Conservation (phyloP, 192 early-diverging fungal species). For the Coemansia sp. region DNA sequence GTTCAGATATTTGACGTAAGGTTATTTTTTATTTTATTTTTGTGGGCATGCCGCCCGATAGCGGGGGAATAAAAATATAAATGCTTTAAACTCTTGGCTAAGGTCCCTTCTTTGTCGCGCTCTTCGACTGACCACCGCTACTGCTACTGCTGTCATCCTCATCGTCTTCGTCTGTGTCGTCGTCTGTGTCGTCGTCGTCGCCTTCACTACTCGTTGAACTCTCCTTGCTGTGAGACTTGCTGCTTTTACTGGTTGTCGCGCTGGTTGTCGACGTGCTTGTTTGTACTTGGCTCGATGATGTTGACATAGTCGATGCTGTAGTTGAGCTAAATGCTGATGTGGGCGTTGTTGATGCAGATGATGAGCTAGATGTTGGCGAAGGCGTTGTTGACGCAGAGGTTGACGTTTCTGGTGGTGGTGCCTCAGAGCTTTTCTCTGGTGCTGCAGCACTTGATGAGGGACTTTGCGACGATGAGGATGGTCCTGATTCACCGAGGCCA, state of each 20-base stretch:
- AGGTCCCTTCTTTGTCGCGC: not conserved
- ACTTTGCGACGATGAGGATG: not conserved
- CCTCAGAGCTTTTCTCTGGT: not conserved
- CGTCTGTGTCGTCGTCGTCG: conserved; percentile 20
- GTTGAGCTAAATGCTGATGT: not conserved
- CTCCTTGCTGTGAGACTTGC: not conserved
- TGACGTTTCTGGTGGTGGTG: not conserved
- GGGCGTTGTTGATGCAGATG: not conserved
- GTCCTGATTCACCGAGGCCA: not conserved
- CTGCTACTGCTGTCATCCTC: conserved; percentile 7
- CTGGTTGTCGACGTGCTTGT: not conserved
- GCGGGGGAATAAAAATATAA: not conserved
- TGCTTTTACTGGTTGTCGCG: conserved; percentile 7
- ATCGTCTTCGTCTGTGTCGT: conserved; percentile 19
- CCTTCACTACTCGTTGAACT: not conserved
- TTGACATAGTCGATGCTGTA: not conserved
- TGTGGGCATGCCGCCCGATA: not conserved
- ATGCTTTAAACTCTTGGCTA: not conserved
- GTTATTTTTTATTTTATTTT: not conserved
- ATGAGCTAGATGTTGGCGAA: not conserved
- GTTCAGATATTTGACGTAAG: not conserved
- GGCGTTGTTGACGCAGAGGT: not conserved
- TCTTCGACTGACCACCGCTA: not conserved
- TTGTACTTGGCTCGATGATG: not conserved
- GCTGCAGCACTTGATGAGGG: not conserved